Evolutionary conservation across 805 yeast genomes (phyloP).

Genomic region (Saccharomycopsis sp.): DNA sequence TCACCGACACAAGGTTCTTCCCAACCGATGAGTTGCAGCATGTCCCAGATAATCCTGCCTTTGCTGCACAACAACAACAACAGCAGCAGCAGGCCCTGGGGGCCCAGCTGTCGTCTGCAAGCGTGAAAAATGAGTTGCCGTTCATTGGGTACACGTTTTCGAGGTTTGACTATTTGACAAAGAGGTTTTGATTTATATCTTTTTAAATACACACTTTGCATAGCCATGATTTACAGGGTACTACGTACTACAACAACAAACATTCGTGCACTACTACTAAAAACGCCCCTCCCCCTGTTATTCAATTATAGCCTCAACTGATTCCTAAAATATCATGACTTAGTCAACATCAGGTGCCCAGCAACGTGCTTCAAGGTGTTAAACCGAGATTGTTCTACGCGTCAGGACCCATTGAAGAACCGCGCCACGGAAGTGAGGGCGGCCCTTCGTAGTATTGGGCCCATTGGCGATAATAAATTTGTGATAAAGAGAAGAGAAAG

Average conservation of each 20-base stretch:
- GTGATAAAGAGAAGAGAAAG: constrained; percentile 11
- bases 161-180: constrained; percentile 38
- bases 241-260: neutral
- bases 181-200: constrained; percentile 28
- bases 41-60: constrained; percentile 37
- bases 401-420: constrained; percentile 5
- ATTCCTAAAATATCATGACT: constrained; percentile 30
- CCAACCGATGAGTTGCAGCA: constrained; percentile 42
- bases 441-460: neutral
- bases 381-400: constrained; percentile 15
- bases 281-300: neutral
- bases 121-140: constrained; percentile 32
- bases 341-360: constrained; percentile 35
- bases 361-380: constrained; percentile 30
- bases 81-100: neutral
- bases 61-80: constrained; percentile 25
- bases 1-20: constrained; percentile 42
- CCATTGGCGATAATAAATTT: constrained; percentile 13
- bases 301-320: constrained; percentile 31
- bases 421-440: neutral
- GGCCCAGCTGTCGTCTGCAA: constrained; percentile 16
- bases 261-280: no score
- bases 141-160: constrained; percentile 43
- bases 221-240: neutral
- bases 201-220: no score